Conservation (phyloP, 352 stramenopile genomes). For the Salisapilia sapeloensis region DNA sequence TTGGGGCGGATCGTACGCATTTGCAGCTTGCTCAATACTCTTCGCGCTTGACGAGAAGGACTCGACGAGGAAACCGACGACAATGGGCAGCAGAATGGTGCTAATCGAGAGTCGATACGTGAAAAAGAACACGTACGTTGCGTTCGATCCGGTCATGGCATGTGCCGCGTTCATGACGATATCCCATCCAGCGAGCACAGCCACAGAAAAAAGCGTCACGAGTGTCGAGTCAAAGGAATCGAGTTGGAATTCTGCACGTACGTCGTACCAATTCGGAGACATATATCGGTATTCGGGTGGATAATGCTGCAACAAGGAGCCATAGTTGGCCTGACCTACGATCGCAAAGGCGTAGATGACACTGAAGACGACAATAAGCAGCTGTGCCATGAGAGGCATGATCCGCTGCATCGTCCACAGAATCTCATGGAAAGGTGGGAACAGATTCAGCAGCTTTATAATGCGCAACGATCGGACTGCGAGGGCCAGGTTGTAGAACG, state of each 20-base stretch:
- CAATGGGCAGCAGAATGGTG: constrained; percentile 71
- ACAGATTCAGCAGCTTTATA: constrained; percentile 66
- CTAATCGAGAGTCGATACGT: constrained; percentile 66
- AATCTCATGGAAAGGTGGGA: constrained; percentile 72
- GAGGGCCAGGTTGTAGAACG: constrained; percentile 64
- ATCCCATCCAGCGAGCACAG: constrained; percentile 61
- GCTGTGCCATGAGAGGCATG: constrained; percentile 55
- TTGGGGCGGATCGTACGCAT: constrained; percentile 19
- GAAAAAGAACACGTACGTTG: constrained; percentile 73
- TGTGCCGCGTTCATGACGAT: constrained; percentile 67
- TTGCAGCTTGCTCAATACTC: constrained; percentile 38
- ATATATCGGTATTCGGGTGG: constrained; percentile 20
- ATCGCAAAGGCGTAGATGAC: constrained; percentile 76
- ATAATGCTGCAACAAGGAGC: constrained; percentile 32
- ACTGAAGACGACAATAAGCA: constrained; percentile 69
- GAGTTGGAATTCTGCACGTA: constrained; percentile 57
- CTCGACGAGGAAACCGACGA: constrained; percentile 76
- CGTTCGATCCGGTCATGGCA: constrained; percentile 30
- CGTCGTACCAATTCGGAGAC: constrained; percentile 42
- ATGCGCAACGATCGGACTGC: constrained; percentile 60
- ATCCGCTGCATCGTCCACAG: constrained; percentile 76
- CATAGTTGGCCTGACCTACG: constrained; percentile 65
- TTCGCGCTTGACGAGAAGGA: constrained; percentile 70
- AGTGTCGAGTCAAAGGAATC: constrained; percentile 63
- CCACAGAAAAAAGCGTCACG: constrained; percentile 60